These are phyloP conservation scores for Chenopodium suecicum DNA, from an alignment of 148 eudicot species.

Conservation along the genomic window DNA sequence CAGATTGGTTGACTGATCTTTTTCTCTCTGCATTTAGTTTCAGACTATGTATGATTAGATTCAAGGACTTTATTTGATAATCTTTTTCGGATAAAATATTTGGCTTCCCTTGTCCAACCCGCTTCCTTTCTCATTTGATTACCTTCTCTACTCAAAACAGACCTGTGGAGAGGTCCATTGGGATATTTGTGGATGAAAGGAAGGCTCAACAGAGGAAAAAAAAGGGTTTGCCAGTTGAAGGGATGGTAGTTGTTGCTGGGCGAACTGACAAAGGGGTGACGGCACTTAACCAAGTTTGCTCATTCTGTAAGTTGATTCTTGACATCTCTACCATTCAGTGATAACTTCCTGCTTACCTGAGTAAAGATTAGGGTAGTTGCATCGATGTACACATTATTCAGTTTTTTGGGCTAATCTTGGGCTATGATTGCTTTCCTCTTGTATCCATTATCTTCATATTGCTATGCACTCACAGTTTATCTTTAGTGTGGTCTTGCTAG, in stretches of 20 bases:
- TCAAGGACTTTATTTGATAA: background rate
- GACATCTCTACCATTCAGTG: conserved; percentile 3
- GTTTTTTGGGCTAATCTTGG: background rate
- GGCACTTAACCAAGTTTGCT: conserved; percentile 86
- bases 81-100: background rate
- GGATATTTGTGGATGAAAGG: conserved; percentile 81
- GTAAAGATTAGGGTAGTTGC: background rate
- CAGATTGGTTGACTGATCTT: background rate
- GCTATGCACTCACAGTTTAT: background rate
- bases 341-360: background rate
- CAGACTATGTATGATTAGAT: background rate
- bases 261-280: conserved; percentile 98
- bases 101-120: background rate
- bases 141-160: conserved; percentile 37
- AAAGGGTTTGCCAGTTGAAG: conserved; percentile 82
- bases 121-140: conserved; percentile 9
- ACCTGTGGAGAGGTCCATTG: conserved; percentile 66
- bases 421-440: background rate
- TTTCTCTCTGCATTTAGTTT: background rate
- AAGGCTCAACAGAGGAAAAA: conserved; percentile 66
- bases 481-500: background rate
- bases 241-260: conserved; percentile 73
- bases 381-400: background rate
- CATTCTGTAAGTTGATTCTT: conserved; percentile 68
- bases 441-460: background rate